Conservation (phyloP, 345 rosid species). For the Camelina hispida region DNA sequence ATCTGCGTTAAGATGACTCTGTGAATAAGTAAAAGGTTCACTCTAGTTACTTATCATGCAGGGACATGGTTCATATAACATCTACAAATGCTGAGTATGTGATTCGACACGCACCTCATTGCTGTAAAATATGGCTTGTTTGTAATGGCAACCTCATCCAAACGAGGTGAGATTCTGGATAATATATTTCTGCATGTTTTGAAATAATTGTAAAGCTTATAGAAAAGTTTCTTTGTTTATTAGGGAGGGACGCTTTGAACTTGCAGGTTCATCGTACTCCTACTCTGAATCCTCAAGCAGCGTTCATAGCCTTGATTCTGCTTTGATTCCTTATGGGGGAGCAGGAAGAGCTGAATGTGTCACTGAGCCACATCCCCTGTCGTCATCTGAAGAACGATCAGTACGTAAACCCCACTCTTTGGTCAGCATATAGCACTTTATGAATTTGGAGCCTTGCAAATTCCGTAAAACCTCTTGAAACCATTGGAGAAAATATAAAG, state of each 20-base stretch:
- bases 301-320: constrained; percentile 35
- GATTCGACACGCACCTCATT: constrained; percentile 47
- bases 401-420: constrained; percentile 33
- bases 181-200: constrained; percentile 31
- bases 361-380: constrained; percentile 20
- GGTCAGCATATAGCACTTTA: constrained; percentile 1
- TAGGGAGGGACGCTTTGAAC: constrained; percentile 40
- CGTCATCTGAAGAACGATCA: constrained; percentile 30
- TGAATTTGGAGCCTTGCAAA: constrained; percentile 9
- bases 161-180: constrained; percentile 51
- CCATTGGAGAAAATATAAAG: background rate
- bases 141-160: constrained; percentile 67
- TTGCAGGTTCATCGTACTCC: constrained; percentile 17
- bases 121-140: constrained; percentile 62
- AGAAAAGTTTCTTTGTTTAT: background rate
- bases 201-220: background rate
- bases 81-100: constrained; percentile 67
- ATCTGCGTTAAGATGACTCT: background rate
- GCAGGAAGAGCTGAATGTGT: constrained; percentile 3
- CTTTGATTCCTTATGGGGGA: constrained; percentile 35
- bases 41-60: constrained; percentile 42
- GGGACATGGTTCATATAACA: constrained; percentile 56
- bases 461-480: constrained; percentile 7
- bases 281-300: constrained; percentile 36
- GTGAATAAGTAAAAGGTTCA: constrained; percentile 17